phyloP scores from a whole-genome alignment of 192 early-diverging fungal species.

The Coemansia sp. region DNA sequence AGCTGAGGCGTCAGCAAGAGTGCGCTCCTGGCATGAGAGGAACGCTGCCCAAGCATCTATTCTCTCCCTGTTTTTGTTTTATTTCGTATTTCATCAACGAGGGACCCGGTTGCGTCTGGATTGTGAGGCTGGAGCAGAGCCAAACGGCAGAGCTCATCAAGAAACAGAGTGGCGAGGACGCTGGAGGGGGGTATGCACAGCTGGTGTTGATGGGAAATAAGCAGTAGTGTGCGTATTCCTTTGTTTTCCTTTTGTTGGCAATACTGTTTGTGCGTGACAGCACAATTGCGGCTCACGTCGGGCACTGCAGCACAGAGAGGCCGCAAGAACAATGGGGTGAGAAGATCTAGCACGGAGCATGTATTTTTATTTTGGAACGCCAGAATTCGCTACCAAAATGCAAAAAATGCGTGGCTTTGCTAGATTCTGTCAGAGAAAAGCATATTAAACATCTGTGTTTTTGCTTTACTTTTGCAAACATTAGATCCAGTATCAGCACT shows the following conservation, averaged over 20 bases:
- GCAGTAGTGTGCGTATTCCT: slow-evolving; percentile 12
- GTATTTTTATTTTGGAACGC: background rate
- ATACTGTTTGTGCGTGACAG: background rate
- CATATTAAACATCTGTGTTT: no score
- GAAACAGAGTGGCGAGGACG: background rate
- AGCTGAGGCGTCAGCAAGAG: background rate
- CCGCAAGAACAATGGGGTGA: background rate
- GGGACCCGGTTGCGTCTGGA: background rate
- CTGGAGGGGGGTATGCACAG: background rate
- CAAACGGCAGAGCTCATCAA: background rate
- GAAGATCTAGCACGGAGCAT: background rate
- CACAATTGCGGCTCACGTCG: background rate
- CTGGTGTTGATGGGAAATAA: slow-evolving; percentile 19
- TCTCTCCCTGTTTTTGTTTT: background rate
- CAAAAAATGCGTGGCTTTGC: background rate
- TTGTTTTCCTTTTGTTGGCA: slow-evolving; percentile 16
- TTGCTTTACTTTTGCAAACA: no score
- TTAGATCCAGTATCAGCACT: no score
- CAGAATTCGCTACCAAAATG: background rate
- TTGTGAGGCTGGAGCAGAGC: background rate
- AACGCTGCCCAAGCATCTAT: background rate
- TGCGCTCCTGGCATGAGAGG: background rate
- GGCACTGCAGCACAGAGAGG: background rate
- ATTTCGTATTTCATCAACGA: background rate
- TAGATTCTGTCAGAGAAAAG: background rate